A percentile compares a stretch with the other conserved stretches of the same genome.
Conservation (phyloP, 257 asterid species). For the Primulina tabacum region DNA sequence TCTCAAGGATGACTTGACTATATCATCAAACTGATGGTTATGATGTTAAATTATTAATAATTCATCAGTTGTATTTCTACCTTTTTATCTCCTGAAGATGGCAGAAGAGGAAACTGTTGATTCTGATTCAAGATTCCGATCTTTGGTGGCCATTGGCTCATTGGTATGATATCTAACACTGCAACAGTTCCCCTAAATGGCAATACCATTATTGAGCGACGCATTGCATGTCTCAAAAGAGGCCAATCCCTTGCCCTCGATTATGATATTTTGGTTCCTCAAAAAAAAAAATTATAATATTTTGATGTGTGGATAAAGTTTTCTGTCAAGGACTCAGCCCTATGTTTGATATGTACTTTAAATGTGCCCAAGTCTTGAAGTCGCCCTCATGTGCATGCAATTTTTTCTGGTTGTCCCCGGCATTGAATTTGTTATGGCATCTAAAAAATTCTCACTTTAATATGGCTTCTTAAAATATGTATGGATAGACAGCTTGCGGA, state of each 20-base stretch:
- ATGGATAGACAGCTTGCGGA: neutral
- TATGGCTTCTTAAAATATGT: neutral
- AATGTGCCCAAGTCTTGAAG: neutral
- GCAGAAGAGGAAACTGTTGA: constrained; percentile 77
- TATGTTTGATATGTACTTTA: too few species aligned
- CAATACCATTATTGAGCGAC: neutral
- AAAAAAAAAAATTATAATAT: too few species aligned
- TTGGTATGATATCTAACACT: constrained; percentile 47
- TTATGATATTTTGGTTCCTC: neutral
- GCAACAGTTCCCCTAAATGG: constrained; percentile 8
- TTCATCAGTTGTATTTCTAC: constrained; percentile 13
- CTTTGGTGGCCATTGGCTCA: constrained; percentile 94
- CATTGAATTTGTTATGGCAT: neutral
- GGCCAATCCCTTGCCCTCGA: neutral
- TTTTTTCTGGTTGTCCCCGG: too few species aligned
- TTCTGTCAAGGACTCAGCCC: neutral
- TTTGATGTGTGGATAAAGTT: neutral
- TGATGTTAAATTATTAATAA: neutral
- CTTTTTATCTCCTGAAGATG: constrained; percentile 45
- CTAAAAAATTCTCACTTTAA: neutral
- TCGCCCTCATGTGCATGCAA: neutral
- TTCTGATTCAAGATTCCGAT: constrained; percentile 75
- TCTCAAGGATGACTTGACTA: constrained; percentile 10
- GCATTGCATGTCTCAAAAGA: neutral
- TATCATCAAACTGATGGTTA: neutral